A percentile compares a stretch with the other conserved stretches of the same genome.
Conservation (phyloP, 306 rosid species). For the Parietaria judaica region DNA sequence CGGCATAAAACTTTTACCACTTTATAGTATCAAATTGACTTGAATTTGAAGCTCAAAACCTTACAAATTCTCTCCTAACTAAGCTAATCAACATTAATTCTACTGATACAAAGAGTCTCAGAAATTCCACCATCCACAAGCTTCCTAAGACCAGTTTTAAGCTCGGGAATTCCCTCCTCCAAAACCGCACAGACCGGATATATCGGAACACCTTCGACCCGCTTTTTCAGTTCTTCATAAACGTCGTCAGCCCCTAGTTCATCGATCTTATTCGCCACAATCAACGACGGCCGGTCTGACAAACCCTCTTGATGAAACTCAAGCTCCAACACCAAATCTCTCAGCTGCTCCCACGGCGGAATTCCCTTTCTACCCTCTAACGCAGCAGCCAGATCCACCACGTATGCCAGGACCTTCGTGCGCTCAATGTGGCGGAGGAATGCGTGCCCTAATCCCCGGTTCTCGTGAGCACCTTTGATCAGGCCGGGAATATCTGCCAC, state of each 20-base stretch:
- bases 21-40: too few relatives aligned
- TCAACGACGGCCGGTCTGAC: constrained; percentile 65
- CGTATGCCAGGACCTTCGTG: constrained; percentile 74
- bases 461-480: constrained; percentile 83
- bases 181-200: constrained; percentile 81
- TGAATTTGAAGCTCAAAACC: too few relatives aligned
- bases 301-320: constrained; percentile 80
- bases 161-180: constrained; percentile 74
- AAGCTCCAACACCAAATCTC: constrained; percentile 69
- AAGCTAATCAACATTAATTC: constrained; percentile 46
- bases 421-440: constrained; percentile 93
- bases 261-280: constrained; percentile 85
- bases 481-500: constrained; percentile 95
- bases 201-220: constrained; percentile 60
- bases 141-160: constrained; percentile 63
- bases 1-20: too few relatives aligned
- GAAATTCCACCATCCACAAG: constrained; percentile 68
- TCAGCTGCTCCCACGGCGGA: constrained; percentile 86
- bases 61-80: too few relatives aligned
- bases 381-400: constrained; percentile 78
- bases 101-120: constrained; percentile 38
- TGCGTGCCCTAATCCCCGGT: constrained; percentile 85
- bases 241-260: constrained; percentile 73
- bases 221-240: constrained; percentile 53
- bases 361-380: constrained; percentile 67